A percentile compares a stretch with the other conserved stretches of the same genome.
These are phyloP conservation scores for Amyloporia xantha DNA, from an alignment of 768 basidiomycete genomes.

Conservation along the genomic window DNA sequence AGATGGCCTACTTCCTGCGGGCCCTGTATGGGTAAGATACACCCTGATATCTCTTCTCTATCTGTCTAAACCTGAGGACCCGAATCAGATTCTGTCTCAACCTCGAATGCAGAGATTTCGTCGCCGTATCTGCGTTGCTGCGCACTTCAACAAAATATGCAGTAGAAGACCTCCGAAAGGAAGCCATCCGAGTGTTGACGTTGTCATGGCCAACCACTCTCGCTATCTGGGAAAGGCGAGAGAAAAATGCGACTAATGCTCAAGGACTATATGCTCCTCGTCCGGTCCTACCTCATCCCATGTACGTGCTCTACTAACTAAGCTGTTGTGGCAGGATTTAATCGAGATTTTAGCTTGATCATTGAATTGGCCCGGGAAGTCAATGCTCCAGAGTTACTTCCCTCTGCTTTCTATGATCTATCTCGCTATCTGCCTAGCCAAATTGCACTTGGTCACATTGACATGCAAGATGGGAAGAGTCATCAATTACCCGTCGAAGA, in stretches of 20 bases:
- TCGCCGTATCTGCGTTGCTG: constrained; percentile 48
- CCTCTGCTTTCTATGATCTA: constrained; percentile 76
- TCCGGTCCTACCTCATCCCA: constrained; percentile 54
- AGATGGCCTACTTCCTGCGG: constrained; percentile 51
- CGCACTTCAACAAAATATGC: constrained; percentile 60
- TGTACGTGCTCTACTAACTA: constrained; percentile 35
- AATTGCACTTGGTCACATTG: constrained; percentile 46
- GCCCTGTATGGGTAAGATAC: constrained; percentile 47
- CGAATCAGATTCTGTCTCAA: constrained; percentile 5
- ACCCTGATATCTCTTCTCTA: too few relatives aligned
- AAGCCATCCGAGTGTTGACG: constrained; percentile 47
- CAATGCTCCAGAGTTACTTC: constrained; percentile 50
- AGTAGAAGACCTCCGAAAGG: constrained; percentile 49
- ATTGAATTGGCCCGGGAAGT: constrained; percentile 61
- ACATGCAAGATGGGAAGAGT: constrained; percentile 24
- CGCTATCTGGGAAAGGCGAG: constrained; percentile 59
- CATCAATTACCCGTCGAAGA: constrained; percentile 46
- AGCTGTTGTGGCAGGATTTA: not conserved
- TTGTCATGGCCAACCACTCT: constrained; percentile 58
- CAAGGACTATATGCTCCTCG: constrained; percentile 53
- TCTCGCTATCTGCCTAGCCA: constrained; percentile 62
- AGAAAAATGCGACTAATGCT: constrained; percentile 44
- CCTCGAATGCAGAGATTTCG: constrained; percentile 33
- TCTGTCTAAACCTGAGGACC: too few relatives aligned
- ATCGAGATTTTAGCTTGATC: constrained; percentile 37